phyloP scores from a whole-genome alignment of 768 basidiomycete species.

The Mycena maculata region DNA sequence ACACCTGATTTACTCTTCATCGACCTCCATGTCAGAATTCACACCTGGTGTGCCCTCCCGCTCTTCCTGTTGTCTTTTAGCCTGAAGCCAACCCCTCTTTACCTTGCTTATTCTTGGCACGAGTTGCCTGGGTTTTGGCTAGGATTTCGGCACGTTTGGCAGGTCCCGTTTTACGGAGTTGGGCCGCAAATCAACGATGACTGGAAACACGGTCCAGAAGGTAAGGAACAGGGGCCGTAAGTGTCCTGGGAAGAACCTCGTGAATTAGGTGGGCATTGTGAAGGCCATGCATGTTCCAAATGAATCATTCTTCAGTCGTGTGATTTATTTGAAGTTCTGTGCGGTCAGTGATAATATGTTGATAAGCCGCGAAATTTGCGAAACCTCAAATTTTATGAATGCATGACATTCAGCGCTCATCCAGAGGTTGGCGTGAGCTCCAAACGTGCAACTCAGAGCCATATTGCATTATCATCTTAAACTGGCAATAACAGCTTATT shows the following conservation, averaged over 20 bases:
- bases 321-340: not conserved
- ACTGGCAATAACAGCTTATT: no score
- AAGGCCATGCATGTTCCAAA: slow-evolving; percentile 2
- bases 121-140: not conserved
- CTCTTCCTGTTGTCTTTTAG: not conserved
- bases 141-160: not conserved
- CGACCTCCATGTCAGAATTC: not conserved
- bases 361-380: no score
- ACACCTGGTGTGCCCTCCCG: not conserved
- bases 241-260: not conserved
- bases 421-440: no score
- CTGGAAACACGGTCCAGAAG: not conserved
- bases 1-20: no score
- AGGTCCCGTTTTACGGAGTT: not conserved
- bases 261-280: slow-evolving; percentile 8
- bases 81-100: not conserved
- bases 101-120: not conserved
- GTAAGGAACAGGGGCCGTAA: not conserved
- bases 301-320: not conserved
- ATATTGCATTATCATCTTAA: no score
- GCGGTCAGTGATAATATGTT: not conserved
- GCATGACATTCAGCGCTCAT: no score
- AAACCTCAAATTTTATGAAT: no score
- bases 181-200: not conserved
- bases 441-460: no score